These are phyloP conservation scores for Breviolum minutum DNA, from an alignment of 73 alveolate species.

Conservation along the genomic window DNA sequence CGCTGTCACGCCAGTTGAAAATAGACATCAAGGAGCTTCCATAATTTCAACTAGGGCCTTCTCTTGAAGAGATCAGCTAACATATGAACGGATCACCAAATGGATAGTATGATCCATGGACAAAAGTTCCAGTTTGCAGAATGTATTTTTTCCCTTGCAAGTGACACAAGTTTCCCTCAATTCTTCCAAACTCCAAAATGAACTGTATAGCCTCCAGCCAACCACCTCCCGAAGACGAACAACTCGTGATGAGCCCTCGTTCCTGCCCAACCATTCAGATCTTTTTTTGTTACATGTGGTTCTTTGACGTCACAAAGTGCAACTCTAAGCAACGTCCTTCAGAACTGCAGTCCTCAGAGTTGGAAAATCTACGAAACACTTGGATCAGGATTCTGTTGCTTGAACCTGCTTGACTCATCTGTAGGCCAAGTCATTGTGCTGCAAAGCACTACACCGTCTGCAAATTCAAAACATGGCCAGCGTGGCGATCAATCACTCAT, in stretches of 20 bases:
- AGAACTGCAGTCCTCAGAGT: conserved; percentile 9
- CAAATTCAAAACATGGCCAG: no score
- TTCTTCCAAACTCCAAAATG: neutral
- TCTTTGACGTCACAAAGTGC: no score
- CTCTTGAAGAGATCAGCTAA: neutral
- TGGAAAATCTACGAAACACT: no score
- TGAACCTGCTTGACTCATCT: no score
- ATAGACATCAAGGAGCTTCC: neutral
- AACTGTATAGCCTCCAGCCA: conserved; percentile 47
- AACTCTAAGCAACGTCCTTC: neutral
- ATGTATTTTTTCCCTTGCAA: neutral
- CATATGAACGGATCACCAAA: no score
- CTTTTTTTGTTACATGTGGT: no score
- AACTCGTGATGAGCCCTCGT: conserved; percentile 70
- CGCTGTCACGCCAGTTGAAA: no score
- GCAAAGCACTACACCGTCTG: no score
- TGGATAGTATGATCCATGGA: no score
- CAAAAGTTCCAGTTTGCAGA: neutral
- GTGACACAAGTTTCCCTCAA: neutral
- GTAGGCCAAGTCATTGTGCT: no score
- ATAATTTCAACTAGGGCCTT: neutral
- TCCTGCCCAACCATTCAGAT: neutral
- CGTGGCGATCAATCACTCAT: no score
- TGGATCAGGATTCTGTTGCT: no score
- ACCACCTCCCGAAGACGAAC: conserved; percentile 62